Conservation (phyloP, 768 basidiomycete genomes). For the Boletus insuetus region DNA sequence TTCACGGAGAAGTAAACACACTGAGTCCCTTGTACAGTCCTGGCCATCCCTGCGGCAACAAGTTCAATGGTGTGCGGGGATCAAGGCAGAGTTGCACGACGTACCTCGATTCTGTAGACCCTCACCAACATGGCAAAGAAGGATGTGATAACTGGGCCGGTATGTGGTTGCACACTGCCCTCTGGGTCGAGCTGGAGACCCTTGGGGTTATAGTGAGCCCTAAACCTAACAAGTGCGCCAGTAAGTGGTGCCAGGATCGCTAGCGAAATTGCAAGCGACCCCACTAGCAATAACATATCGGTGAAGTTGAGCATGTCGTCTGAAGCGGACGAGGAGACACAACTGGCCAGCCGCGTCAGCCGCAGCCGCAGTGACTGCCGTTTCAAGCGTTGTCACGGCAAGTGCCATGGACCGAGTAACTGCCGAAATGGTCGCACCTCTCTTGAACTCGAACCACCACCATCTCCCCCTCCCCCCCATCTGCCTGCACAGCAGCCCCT, state of each 20-base stretch:
- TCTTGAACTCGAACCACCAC: constrained; percentile 34
- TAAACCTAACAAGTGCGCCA: constrained; percentile 70
- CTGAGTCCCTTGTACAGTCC: constrained; percentile 83
- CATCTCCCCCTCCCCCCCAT: constrained; percentile 9
- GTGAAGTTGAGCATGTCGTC: constrained; percentile 33
- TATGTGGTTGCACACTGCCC: constrained; percentile 71
- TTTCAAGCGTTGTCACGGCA: constrained; percentile 25
- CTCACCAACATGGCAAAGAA: constrained; percentile 73
- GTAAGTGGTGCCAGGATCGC: constrained; percentile 58
- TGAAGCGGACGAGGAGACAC: not conserved
- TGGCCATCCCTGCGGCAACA: constrained; percentile 47
- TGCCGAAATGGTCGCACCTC: constrained; percentile 18
- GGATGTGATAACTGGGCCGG: constrained; percentile 72
- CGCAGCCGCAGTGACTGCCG: constrained; percentile 9
- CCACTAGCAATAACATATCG: constrained; percentile 40
- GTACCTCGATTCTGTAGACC: constrained; percentile 71
- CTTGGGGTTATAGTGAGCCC: constrained; percentile 85
- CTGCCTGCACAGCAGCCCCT: not conserved
- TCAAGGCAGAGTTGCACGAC: constrained; percentile 10
- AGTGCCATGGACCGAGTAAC: constrained; percentile 24
- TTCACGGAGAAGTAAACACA: constrained; percentile 26
- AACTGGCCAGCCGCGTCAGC: not conserved
- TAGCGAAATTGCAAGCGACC: constrained; percentile 52
- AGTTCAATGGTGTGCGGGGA: not conserved
- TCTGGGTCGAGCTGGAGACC: constrained; percentile 78